phyloP scores from a whole-genome alignment of 345 rosid genomes.

The Leavenworthia alabamica region DNA sequence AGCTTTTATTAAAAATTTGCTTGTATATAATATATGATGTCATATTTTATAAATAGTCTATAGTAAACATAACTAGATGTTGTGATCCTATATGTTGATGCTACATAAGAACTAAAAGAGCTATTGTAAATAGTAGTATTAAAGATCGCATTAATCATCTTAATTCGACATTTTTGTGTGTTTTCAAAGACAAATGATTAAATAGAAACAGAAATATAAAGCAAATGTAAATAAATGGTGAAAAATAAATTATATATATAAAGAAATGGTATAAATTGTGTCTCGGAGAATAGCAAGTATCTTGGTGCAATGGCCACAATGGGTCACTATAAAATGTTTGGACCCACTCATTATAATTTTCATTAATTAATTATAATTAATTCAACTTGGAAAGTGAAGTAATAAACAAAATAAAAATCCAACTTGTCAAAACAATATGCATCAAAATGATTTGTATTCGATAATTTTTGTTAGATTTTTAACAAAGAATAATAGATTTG shows the following conservation, averaged over 20 bases:
- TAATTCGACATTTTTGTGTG: background rate
- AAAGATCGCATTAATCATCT: background rate
- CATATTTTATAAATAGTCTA: background rate
- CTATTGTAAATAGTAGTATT: too few relatives aligned
- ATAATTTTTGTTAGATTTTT: too few relatives aligned
- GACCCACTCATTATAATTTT: slow-evolving; percentile 7
- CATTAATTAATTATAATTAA: background rate
- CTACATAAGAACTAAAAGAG: background rate
- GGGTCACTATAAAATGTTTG: slow-evolving; percentile 17
- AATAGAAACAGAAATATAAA: background rate
- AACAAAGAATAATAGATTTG: background rate
- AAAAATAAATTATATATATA: background rate
- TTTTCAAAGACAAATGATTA: background rate
- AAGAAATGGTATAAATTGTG: background rate
- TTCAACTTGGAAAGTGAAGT: background rate
- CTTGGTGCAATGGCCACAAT: slow-evolving; percentile 11
- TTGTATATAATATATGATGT: background rate
- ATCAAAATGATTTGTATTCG: too few relatives aligned
- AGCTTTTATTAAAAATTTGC: background rate
- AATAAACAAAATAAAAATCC: background rate
- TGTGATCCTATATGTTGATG: background rate
- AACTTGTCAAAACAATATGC: too few relatives aligned
- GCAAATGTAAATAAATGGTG: background rate
- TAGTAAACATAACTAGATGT: background rate
- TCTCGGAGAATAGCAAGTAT: background rate